Conservation (phyloP, 352 stramenopile genomes). For the Globisporangium spinosum region DNA sequence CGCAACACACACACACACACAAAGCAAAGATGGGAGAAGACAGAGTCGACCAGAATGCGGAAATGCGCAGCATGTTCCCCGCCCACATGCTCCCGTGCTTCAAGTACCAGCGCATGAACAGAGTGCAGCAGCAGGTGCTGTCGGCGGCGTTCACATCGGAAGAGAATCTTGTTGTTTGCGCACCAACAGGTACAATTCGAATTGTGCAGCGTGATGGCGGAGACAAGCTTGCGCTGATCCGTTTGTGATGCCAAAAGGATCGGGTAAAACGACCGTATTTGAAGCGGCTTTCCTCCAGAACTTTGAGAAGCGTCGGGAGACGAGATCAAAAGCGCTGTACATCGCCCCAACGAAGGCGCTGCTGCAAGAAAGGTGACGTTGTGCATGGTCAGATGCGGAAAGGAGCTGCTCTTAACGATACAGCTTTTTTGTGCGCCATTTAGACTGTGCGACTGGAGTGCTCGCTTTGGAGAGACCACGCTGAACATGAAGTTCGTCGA, state of each 20-base stretch:
- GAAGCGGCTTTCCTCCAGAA: slow-evolving; percentile 45
- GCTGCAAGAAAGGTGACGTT: slow-evolving; percentile 37
- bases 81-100: slow-evolving; percentile 38
- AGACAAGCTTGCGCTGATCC: background rate
- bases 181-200: slow-evolving; percentile 32
- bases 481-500: slow-evolving; percentile 38
- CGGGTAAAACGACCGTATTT: slow-evolving; percentile 43
- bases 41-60: background rate
- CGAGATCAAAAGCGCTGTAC: slow-evolving; percentile 33
- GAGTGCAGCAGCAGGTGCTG: slow-evolving; percentile 40
- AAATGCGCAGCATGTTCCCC: slow-evolving; percentile 33
- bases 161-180: slow-evolving; percentile 41
- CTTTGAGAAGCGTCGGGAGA: slow-evolving; percentile 14
- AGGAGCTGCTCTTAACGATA: background rate
- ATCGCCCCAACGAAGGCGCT: slow-evolving; percentile 43
- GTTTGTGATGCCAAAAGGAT: slow-evolving; percentile 21
- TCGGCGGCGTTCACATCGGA: slow-evolving; percentile 24
- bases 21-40: slow-evolving; percentile 7
- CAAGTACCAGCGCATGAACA: slow-evolving; percentile 37
- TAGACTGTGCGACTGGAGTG: slow-evolving; percentile 35
- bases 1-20: background rate
- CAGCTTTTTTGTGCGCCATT: background rate
- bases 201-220: background rate
- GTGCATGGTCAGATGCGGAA: background rate
- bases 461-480: slow-evolving; percentile 30